Percentiles rank a stretch among this genome's conserved stretches.
Evolutionary conservation across 805 yeast species (phyloP).

Genomic region (Candida nemodendra): DNA sequence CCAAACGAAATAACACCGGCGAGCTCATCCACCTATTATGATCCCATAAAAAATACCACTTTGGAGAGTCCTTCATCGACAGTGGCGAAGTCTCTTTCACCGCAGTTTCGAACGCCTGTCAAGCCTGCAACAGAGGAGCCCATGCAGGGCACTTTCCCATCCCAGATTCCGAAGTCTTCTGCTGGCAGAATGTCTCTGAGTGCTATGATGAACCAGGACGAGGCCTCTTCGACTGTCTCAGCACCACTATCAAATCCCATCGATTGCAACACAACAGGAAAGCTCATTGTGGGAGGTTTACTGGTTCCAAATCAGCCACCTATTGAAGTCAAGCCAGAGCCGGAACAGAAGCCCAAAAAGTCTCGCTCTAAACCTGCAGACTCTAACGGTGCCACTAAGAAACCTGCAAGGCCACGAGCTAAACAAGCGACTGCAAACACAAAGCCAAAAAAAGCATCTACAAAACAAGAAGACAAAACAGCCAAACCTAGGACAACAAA

Average conservation of each 20-base stretch:
- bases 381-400: slow-evolving; percentile 3
- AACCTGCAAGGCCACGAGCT: slow-evolving; percentile 6
- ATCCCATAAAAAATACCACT: slow-evolving; percentile 16
- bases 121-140: background rate
- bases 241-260: too few species aligned
- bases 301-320: slow-evolving; percentile 7
- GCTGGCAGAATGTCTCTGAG: slow-evolving; percentile 23
- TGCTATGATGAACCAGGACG: slow-evolving; percentile 26
- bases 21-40: slow-evolving; percentile 9
- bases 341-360: slow-evolving; percentile 1
- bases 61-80: background rate
- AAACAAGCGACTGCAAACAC: slow-evolving; percentile 1
- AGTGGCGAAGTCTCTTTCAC: background rate
- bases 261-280: slow-evolving; percentile 1
- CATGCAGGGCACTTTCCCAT: background rate
- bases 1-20: background rate
- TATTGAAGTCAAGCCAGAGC: background rate
- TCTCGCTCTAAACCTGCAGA: slow-evolving; percentile 3
- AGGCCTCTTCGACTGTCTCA: background rate
- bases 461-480: slow-evolving; percentile 1
- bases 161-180: background rate
- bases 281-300: slow-evolving; percentile 16
- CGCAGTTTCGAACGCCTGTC: slow-evolving; percentile 1
- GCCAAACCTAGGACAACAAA: background rate
- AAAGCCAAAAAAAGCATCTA: slow-evolving; percentile 5